These are phyloP conservation scores for Boletus coccyginus DNA, from an alignment of 768 basidiomycete genomes.

Conservation along the genomic window DNA sequence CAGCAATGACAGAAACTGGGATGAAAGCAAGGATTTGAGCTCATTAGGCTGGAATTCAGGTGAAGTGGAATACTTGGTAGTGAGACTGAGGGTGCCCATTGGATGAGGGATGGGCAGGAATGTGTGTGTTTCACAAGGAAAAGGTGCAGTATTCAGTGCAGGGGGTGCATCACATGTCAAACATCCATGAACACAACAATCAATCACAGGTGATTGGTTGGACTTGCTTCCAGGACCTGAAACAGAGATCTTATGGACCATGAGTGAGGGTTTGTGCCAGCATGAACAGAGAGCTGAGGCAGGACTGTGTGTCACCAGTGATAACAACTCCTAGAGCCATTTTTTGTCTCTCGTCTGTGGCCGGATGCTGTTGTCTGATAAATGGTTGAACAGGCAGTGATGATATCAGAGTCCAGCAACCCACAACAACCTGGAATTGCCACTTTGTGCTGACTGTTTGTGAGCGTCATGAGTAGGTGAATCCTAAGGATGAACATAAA, in stretches of 20 bases:
- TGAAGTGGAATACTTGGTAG: conserved; percentile 59
- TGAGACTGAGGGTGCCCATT: conserved; percentile 58
- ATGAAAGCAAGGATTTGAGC: conserved; percentile 72
- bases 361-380: conserved; percentile 77
- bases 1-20: conserved; percentile 64
- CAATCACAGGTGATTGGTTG: background rate
- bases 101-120: conserved; percentile 72
- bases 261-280: conserved; percentile 91
- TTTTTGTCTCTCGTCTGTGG: conserved; percentile 65
- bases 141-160: too few species aligned
- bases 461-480: conserved; percentile 70
- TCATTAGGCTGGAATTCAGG: conserved; percentile 76
- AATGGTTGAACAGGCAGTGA: background rate
- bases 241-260: conserved; percentile 80
- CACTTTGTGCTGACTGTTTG: conserved; percentile 54
- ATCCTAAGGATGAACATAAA: conserved; percentile 47
- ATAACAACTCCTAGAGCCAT: conserved; percentile 63
- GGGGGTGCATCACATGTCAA: too few species aligned
- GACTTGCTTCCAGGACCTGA: conserved; percentile 76
- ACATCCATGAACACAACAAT: background rate
- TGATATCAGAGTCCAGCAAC: conserved; percentile 27
- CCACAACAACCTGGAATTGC: conserved; percentile 81
- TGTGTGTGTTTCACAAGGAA: too few species aligned
- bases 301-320: conserved; percentile 63
- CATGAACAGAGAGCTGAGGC: conserved; percentile 68